Base-by-base conservation (phyloP, 768 basidiomycete species). In the Psilocybe cubensis region DNA sequence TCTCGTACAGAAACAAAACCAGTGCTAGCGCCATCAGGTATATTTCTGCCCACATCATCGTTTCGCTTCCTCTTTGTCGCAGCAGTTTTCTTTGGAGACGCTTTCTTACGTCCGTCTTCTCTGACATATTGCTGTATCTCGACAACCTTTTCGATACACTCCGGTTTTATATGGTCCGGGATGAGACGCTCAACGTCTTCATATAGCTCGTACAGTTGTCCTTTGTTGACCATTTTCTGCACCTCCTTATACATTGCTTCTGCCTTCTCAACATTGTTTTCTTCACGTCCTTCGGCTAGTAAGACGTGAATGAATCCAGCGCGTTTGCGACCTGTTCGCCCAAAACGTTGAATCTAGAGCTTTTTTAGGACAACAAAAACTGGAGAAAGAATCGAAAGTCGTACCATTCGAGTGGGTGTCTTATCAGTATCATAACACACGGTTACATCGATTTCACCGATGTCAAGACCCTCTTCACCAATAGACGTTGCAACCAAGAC, bases 381-480 rank as follows among this genome's bases (percentile, higher is more conserved):
- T 21, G 11, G 11, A n/a, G 10, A 25, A 46, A 20, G 14, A 38
- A 28, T 31, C 28, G 28, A 31, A 35, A 43, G 31, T 21, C 86
- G 50, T 70, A 96, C 96, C 91, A 97, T 94, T 56, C 96, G 92
- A 60, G 98, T 95, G 1, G 96, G 91, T 0, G 93, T 93, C 76
- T 96, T 97, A 66, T 96, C 93, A 23, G 95, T 88, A 63, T 99
- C 97, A 70, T 98, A 99, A 66, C 96, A 98, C 46, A 98, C 78
- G 54, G 98, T 96, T 67, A 95, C 79, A 69, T 99, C 97, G 14
- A 99, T 89, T 70, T 97, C 96, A 28, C 97, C 97, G 54, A 99
- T 99, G 70, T 99, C 97, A 17, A 99, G 79, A 56, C 97, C 97
- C 72, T 99, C 97, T 74, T 99, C 97, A 20, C 97, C 97, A 53